A percentile compares a stretch with the other conserved stretches of the same genome.
These are phyloP conservation scores for Aegilops sharonensis DNA, from an alignment of 176 grass and related monocot species.

Conservation along the genomic window DNA sequence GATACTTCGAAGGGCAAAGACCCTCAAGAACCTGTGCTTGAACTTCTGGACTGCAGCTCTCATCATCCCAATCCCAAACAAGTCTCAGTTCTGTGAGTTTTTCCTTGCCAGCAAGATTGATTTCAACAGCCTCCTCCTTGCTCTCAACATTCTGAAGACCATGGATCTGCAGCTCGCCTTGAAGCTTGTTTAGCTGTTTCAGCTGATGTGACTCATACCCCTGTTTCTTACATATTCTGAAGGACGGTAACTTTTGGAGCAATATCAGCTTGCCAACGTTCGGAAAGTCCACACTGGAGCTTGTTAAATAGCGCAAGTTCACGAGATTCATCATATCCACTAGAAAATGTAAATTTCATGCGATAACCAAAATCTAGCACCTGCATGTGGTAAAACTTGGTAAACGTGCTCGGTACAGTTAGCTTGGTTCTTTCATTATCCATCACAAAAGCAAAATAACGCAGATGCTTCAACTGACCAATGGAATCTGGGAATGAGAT, in stretches of 20 bases:
- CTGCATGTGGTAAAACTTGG: too few relatives aligned
- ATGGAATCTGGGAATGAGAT: background rate
- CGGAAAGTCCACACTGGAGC: background rate
- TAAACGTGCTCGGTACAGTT: background rate
- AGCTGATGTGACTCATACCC: too few relatives aligned
- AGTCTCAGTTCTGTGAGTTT: background rate
- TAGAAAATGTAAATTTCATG: too few relatives aligned
- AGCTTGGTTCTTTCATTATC: background rate
- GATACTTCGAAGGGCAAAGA: background rate
- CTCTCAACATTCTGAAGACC: background rate
- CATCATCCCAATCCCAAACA: too few relatives aligned
- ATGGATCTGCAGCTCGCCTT: rapidly evolving
- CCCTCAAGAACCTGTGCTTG: background rate
- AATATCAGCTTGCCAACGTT: background rate
- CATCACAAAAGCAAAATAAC: background rate
- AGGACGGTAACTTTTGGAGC: background rate
- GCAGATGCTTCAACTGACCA: background rate
- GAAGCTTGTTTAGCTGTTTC: background rate
- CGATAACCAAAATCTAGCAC: too few relatives aligned
- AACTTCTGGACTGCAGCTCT: background rate
- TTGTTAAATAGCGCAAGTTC: background rate
- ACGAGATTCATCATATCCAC: background rate
- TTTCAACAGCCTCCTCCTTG: background rate
- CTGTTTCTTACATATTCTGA: background rate
- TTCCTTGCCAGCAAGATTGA: background rate